Percentiles rank a stretch among this genome's conserved stretches.
Conservation (phyloP, 345 rosid genomes). For the Syzygium oleosum region DNA sequence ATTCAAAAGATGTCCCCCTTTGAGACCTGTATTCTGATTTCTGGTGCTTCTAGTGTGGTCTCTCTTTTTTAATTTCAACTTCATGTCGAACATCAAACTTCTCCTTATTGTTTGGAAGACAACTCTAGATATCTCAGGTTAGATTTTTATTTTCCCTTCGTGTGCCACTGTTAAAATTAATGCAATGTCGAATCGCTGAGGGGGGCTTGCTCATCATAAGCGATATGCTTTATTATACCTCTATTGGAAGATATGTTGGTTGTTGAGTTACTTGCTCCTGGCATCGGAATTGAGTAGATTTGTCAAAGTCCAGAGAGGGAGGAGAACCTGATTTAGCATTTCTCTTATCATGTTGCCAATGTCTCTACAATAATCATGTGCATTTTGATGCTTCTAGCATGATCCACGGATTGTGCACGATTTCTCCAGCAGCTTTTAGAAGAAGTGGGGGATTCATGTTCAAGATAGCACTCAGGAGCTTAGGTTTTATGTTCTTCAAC, state of each 20-base stretch:
- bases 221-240: background rate
- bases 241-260: background rate
- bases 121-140: background rate
- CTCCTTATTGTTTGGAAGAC: background rate
- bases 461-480: background rate
- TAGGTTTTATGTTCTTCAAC: background rate
- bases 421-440: background rate
- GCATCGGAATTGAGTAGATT: background rate
- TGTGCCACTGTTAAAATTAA: background rate
- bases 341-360: background rate
- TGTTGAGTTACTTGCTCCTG: background rate
- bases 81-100: background rate
- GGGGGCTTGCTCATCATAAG: background rate
- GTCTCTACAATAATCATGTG: background rate
- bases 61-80: background rate
- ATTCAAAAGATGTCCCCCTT: constrained; percentile 6
- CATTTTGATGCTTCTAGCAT: background rate
- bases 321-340: background rate
- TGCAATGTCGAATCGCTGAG: background rate
- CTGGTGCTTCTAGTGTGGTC: background rate
- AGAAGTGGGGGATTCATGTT: background rate
- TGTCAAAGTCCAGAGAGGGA: background rate
- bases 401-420: background rate
- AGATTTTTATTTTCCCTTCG: background rate
- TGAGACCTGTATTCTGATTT: background rate